Evolutionary conservation across 192 early-diverging fungal species (phyloP).

Genomic region (Cetraspora pellucida): DNA sequence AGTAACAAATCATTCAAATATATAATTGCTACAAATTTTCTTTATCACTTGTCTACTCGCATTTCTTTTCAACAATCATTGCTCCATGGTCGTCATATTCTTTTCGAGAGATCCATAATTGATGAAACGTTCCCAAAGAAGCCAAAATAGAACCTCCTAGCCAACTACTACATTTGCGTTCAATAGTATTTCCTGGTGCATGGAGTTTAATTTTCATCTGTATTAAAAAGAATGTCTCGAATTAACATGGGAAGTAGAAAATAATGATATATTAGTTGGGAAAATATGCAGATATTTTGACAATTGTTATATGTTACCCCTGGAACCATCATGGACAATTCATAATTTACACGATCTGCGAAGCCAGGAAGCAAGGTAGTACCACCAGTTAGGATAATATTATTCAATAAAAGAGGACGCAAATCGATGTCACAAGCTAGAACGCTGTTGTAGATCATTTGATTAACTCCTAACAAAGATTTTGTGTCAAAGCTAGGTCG

Average conservation of each 20-base stretch:
- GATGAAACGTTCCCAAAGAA: slow-evolving; percentile 96
- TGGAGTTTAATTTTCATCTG: slow-evolving; percentile 83
- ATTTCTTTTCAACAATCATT: slow-evolving; percentile 85
- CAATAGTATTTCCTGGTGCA: slow-evolving; percentile 73
- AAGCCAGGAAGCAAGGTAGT: slow-evolving; percentile 87
- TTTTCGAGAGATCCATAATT: slow-evolving; percentile 95
- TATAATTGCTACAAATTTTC: no score
- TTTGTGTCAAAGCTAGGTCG: not conserved
- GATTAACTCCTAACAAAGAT: slow-evolving; percentile 61
- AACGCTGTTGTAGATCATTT: slow-evolving; percentile 75
- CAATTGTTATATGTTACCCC: slow-evolving; percentile 53
- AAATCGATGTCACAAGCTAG: slow-evolving; percentile 84
- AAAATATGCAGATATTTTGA: not conserved
- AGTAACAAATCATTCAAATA: no score
- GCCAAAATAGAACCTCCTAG: slow-evolving; percentile 95
- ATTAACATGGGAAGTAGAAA: not conserved
- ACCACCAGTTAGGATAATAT: slow-evolving; percentile 90
- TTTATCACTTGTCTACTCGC: no score
- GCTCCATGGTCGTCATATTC: slow-evolving; percentile 93
- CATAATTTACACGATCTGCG: slow-evolving; percentile 78
- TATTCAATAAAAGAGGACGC: slow-evolving; percentile 76
- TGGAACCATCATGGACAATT: slow-evolving; percentile 63
- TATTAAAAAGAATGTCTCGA: not conserved
- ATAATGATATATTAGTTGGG: not conserved
- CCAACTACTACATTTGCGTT: slow-evolving; percentile 95